Evolutionary conservation across 768 basidiomycete genomes (phyloP).

Genomic region (Leucogyrophana mollusca): DNA sequence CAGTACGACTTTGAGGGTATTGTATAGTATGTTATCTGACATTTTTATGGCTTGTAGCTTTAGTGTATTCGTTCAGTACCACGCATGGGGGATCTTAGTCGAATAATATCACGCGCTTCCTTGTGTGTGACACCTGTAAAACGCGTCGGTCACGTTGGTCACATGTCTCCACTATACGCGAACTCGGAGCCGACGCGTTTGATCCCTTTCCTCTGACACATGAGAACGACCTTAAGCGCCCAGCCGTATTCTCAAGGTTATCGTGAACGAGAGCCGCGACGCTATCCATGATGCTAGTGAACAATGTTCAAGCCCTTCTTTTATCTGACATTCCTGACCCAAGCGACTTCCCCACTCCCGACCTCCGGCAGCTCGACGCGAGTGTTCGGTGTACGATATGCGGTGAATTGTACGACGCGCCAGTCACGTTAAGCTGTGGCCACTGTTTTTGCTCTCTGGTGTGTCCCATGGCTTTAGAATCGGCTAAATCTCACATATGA

Average conservation of each 20-base stretch:
- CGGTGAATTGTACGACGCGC: slow-evolving; percentile 68
- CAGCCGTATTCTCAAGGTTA: no score
- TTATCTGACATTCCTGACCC: slow-evolving; percentile 53
- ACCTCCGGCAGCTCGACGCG: slow-evolving; percentile 61
- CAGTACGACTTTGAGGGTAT: slow-evolving; percentile 44
- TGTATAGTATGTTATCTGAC: slow-evolving; percentile 21
- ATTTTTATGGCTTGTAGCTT: slow-evolving; percentile 14
- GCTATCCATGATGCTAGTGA: slow-evolving; percentile 19
- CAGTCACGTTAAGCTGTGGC: slow-evolving; percentile 72
- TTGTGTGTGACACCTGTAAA: no score
- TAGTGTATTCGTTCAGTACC: slow-evolving; percentile 19
- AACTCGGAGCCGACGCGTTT: no score
- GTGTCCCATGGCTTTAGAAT: slow-evolving; percentile 19
- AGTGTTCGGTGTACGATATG: slow-evolving; percentile 77
- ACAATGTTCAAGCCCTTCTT: slow-evolving; percentile 29
- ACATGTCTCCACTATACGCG: no score
- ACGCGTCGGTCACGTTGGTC: no score
- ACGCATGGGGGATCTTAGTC: background rate
- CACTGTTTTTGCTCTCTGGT: slow-evolving; percentile 84
- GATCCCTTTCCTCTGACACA: no score
- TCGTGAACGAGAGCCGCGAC: no score
- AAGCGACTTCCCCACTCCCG: slow-evolving; percentile 64
- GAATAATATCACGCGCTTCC: no score
- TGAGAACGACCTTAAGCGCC: no score
- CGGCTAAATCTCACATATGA: slow-evolving; percentile 5